Conservation (phyloP, 306 rosid genomes). For the Morella rubra region DNA sequence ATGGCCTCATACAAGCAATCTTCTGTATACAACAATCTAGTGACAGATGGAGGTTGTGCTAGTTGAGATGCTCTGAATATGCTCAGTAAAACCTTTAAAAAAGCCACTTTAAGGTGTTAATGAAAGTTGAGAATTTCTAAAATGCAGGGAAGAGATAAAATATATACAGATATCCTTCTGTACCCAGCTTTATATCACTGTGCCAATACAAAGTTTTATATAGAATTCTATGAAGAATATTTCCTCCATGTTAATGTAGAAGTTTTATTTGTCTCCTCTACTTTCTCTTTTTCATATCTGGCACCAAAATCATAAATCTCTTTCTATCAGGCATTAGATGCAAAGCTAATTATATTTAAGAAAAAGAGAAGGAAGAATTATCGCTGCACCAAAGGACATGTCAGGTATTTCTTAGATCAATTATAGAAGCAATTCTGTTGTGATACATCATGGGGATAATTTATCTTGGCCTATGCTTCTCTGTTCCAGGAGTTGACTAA, state of each 20-base stretch:
- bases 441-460: constrained; percentile 14
- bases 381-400: constrained; percentile 84
- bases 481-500: constrained; percentile 76
- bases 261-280: no score
- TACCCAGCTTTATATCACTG: neutral
- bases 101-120: neutral
- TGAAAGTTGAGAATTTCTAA: neutral
- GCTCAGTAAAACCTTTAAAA: neutral
- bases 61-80: neutral
- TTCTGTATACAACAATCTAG: no score
- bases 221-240: neutral
- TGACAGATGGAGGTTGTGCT: no score
- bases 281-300: neutral
- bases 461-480: constrained; percentile 23
- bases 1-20: no score
- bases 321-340: constrained; percentile 72
- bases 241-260: neutral
- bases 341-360: constrained; percentile 80
- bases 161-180: neutral
- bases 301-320: neutral
- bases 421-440: constrained; percentile 3
- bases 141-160: no score
- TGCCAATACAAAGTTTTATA: neutral
- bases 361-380: constrained; percentile 96
- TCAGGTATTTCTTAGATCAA: constrained; percentile 54